Conservation (phyloP, 2,329 filamentous ascomycete species). For the Chaetomium globosum region DNA sequence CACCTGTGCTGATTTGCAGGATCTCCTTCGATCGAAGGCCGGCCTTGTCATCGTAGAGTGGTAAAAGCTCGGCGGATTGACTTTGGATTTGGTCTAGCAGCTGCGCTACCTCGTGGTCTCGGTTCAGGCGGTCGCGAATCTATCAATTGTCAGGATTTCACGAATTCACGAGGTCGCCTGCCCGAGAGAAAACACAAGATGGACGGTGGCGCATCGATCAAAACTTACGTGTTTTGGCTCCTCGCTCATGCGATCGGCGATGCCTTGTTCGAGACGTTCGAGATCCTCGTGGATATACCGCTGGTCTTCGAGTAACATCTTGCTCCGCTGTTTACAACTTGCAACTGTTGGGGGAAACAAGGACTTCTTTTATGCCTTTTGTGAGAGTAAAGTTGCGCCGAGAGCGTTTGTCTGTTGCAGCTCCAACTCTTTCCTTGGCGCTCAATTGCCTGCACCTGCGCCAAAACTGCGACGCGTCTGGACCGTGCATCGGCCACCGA, state of each 20-base stretch:
- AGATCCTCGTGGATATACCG: conserved; percentile 94
- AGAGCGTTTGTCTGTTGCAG: neutral
- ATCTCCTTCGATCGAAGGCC: conserved; percentile 76
- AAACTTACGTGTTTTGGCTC: conserved; percentile 80
- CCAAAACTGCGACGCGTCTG: conserved; percentile 3
- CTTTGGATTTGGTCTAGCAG: conserved; percentile 85
- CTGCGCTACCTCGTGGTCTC: conserved; percentile 88
- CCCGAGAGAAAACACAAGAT: neutral
- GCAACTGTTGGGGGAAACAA: neutral
- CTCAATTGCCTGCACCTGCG: conserved; percentile 13
- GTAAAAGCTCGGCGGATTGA: conserved; percentile 77
- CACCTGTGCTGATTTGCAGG: conserved; percentile 78
- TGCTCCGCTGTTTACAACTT: conserved; percentile 26
- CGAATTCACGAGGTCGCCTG: neutral
- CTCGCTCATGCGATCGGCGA: conserved; percentile 84
- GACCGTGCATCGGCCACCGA: conserved; percentile 14
- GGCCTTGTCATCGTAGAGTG: conserved; percentile 80
- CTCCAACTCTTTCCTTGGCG: conserved; percentile 10
- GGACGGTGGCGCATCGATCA: neutral
- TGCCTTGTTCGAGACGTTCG: conserved; percentile 90
- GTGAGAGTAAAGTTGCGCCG: neutral
- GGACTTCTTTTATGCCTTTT: too few relatives aligned
- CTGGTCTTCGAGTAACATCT: conserved; percentile 88
- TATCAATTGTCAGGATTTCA: conserved; percentile 42
- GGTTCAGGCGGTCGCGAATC: conserved; percentile 85